Evolutionary conservation across 306 rosid species (phyloP).

Genomic region (Acacia confusa): DNA sequence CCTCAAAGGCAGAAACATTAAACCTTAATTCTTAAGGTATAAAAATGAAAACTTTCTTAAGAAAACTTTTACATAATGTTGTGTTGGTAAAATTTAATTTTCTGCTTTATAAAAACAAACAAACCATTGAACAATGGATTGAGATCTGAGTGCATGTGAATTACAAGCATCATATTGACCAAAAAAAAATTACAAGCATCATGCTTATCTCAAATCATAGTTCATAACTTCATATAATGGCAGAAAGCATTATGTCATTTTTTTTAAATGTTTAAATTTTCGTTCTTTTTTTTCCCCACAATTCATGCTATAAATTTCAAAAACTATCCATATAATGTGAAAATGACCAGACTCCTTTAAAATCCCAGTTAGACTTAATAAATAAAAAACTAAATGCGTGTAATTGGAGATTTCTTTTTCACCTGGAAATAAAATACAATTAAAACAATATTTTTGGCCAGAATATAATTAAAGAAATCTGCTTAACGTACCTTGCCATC

Average conservation of each 20-base stretch:
- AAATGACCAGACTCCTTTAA: not conserved
- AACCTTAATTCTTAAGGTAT: not conserved
- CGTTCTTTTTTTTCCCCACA: not conserved
- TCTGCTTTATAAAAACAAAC: too few relatives aligned
- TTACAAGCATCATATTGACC: too few relatives aligned
- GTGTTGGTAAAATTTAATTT: not conserved
- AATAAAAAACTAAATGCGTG: too few relatives aligned
- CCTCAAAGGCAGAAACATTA: too few relatives aligned
- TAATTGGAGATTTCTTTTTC: not conserved
- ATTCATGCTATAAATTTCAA: not conserved
- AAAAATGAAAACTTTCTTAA: not conserved
- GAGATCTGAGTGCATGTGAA: not conserved
- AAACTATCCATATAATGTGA: not conserved
- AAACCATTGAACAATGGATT: not conserved
- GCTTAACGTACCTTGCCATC: not conserved
- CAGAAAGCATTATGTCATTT: not conserved
- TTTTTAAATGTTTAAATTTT: not conserved
- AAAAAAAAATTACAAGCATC: too few relatives aligned
- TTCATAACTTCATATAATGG: not conserved
- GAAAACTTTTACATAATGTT: not conserved
- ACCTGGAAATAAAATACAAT: not conserved
- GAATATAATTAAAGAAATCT: not conserved
- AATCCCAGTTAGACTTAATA: not conserved
- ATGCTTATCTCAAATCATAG: not conserved
- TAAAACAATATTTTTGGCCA: not conserved